Evolutionary conservation across 768 basidiomycete species (phyloP).

Genomic region (Rhizopogon vulgaris): DNA sequence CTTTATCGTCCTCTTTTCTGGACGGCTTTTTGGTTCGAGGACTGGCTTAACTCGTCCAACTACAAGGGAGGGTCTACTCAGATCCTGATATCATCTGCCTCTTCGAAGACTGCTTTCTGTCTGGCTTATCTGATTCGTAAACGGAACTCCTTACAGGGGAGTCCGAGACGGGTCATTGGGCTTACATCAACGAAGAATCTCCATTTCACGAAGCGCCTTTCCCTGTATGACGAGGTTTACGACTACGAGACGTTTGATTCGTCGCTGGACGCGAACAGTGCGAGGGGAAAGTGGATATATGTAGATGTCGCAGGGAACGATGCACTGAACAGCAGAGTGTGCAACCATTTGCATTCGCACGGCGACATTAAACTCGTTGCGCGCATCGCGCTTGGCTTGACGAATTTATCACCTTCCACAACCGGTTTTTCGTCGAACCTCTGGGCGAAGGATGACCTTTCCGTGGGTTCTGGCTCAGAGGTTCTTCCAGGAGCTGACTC

Average conservation of each 20-base stretch:
- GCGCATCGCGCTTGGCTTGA: conserved; percentile 47
- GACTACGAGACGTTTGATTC: conserved; percentile 45
- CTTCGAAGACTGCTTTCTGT: conserved; percentile 68
- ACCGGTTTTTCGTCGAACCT: conserved; percentile 23
- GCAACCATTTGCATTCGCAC: conserved; percentile 28
- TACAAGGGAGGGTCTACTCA: conserved; percentile 43
- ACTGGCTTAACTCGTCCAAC: conserved; percentile 49
- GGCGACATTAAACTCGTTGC: conserved; percentile 27
- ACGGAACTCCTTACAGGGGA: conserved; percentile 22
- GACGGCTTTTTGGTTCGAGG: conserved; percentile 73
- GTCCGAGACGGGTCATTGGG: conserved; percentile 41
- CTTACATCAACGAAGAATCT: conserved; percentile 54
- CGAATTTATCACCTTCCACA: conserved; percentile 46
- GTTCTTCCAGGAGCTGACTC: not conserved
- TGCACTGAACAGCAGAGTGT: conserved; percentile 39
- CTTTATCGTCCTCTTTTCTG: conserved; percentile 69
- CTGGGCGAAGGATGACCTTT: conserved; percentile 36
- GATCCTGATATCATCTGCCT: conserved; percentile 63
- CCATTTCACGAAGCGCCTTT: conserved; percentile 46
- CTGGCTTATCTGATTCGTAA: conserved; percentile 55
- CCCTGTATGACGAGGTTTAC: conserved; percentile 51
- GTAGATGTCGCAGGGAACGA: conserved; percentile 60
- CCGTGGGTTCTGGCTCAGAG: not conserved
- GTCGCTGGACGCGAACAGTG: conserved; percentile 22
- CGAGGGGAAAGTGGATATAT: conserved; percentile 44